Conservation (phyloP, 345 rosid genomes). For the Passiflora organensis region DNA sequence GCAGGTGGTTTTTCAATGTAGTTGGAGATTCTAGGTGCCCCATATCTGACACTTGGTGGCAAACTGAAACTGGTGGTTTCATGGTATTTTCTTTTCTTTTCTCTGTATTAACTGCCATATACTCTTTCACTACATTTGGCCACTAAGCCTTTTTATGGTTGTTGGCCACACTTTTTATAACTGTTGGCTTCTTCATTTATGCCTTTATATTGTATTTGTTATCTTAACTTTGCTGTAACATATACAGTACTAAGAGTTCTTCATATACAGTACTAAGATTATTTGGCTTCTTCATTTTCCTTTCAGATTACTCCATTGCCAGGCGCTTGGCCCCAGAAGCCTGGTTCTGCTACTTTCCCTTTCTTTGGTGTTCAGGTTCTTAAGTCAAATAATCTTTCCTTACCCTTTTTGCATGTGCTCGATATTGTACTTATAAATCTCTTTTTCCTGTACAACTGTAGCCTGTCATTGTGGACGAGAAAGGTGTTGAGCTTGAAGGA, state of each 20-base stretch:
- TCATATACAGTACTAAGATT: constrained; percentile 6
- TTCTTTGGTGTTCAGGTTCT: constrained; percentile 97
- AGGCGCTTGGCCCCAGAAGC: constrained; percentile 99
- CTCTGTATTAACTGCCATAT: not conserved
- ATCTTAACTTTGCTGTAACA: not conserved
- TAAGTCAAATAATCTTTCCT: not conserved
- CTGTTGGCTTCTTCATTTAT: constrained; percentile 26
- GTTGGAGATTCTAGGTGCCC: constrained; percentile 92
- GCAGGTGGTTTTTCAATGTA: constrained; percentile 90
- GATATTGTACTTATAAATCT: not conserved
- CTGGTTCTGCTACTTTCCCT: constrained; percentile 99
- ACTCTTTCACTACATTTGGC: not conserved
- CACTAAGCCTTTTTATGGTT: not conserved
- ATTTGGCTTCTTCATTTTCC: no score
- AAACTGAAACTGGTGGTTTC: constrained; percentile 99
- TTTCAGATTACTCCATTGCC: constrained; percentile 92
- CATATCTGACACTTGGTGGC: constrained; percentile 99
- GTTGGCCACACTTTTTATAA: constrained; percentile 56
- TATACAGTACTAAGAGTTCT: constrained; percentile 8
- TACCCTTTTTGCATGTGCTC: not conserved
- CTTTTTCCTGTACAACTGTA: constrained; percentile 24
- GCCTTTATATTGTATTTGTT: not conserved
- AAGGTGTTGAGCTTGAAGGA: constrained; percentile 91
- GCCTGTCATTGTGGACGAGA: constrained; percentile 96
- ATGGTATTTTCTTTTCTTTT: constrained; percentile 44